phyloP scores from a whole-genome alignment of 2,329 filamentous ascomycete species.

The Macrophomina pseudophaseolina region DNA sequence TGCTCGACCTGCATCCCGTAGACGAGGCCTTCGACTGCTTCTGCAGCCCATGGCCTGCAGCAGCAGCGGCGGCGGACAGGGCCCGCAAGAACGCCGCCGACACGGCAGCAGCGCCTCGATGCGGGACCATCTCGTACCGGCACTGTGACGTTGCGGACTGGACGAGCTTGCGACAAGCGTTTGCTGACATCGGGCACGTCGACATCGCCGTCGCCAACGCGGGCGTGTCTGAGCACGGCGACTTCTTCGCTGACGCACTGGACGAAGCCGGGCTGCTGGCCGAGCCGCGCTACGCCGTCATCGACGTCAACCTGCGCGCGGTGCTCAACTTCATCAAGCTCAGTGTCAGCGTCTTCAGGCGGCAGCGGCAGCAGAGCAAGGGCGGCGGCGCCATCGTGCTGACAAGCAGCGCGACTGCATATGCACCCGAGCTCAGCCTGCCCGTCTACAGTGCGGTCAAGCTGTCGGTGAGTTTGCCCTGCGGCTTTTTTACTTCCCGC shows the following conservation, averaged over 20 bases:
- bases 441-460: constrained; percentile 38
- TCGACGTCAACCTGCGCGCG: constrained; percentile 44
- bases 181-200: constrained; percentile 31
- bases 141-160: constrained; percentile 37
- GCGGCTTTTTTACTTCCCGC: neutral
- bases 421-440: constrained; percentile 44
- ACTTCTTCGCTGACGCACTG: constrained; percentile 41
- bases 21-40: constrained; percentile 26
- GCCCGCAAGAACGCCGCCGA: neutral
- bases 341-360: constrained; percentile 35
- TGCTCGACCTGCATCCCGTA: constrained; percentile 46
- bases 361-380: constrained; percentile 21
- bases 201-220: constrained; percentile 46
- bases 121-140: constrained; percentile 30
- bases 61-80: neutral
- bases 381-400: constrained; percentile 46
- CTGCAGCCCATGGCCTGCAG: constrained; percentile 6
- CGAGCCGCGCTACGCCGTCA: constrained; percentile 36
- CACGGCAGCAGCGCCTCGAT: neutral
- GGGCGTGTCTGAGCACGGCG: constrained; percentile 37
- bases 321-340: constrained; percentile 44
- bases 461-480: neutral
- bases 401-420: constrained; percentile 45
- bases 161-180: constrained; percentile 33
- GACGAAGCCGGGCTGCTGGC: constrained; percentile 36